Evolutionary conservation across 768 basidiomycete species (phyloP), one percentile per base, ranked within the genome.

Genomic region (Suillus variegatus): DNA sequence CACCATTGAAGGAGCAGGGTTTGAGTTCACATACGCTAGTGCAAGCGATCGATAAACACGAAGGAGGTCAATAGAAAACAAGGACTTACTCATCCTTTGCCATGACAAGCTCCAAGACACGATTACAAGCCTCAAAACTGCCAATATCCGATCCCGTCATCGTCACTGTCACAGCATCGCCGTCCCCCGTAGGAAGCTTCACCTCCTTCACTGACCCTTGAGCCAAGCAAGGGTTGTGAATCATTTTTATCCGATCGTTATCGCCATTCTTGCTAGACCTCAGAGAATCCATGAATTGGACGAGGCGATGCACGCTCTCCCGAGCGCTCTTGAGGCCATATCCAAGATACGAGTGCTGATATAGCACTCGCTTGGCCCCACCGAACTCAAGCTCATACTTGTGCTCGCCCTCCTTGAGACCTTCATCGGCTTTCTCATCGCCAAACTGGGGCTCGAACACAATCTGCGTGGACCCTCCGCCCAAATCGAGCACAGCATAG

Each of bases 261-360:
- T 64, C 68, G 12, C 36, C 66, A 4, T 60, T 47, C 66, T 49
- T 57, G n/a, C 49, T 16, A 65, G 62, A 38, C 25, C 81, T 79
- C 61, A 90, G 69, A 8, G 82, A 77, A 6, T 82, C 78, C 82
- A 94, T 91, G 77, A 97, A 98, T n/a, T 93, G 90, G 40, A 98
- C 91, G 60, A 99, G 80, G 68, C 88, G 88, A 74, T 99, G 95
- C 14, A 97, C 91, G 73, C 90, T 88, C 76, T 84, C 81, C 67
- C 97, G 77, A 32, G 94, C 95, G 32, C 85, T 83, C 94, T 95
- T 98, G 40, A 98, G 82, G 13, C 97, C 97, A 78, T 96, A 99
- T 6, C 96, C 97, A 64, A 99, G 84, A 79, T 98, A 97, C 63
- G 97, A 99, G 73, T 99, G 97, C 79, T 99, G 97, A 78, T 99